These are phyloP conservation scores for Candida montana DNA, from an alignment of 805 yeast genomes.

Conservation along the genomic window DNA sequence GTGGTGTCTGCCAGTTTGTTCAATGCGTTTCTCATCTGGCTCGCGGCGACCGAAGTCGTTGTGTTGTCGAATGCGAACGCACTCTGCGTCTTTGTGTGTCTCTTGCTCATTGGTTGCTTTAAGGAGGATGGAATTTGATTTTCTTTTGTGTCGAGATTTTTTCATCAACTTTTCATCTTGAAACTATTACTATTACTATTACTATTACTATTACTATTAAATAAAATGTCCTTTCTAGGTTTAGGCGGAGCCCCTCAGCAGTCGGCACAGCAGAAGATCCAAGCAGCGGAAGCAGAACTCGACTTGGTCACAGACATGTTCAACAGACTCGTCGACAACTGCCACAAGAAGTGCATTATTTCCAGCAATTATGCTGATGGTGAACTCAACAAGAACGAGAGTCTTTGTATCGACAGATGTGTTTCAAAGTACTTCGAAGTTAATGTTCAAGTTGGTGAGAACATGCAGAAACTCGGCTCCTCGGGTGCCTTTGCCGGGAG, in stretches of 20 bases:
- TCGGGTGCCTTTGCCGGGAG: conserved; percentile 34
- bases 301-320: conserved; percentile 98
- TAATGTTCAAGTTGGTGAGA: conserved; percentile 89
- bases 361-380: conserved; percentile 57
- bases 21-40: conserved; percentile 95
- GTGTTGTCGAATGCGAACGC: conserved; percentile 70
- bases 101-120: too few relatives aligned
- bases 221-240: conserved; percentile 70
- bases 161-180: too few relatives aligned
- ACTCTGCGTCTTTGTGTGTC: conserved; percentile 36
- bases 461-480: conserved; percentile 49
- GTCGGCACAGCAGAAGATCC: conserved; percentile 68
- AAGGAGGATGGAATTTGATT: too few relatives aligned
- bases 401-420: conserved; percentile 90
- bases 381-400: conserved; percentile 72
- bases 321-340: conserved; percentile 83
- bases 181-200: too few relatives aligned
- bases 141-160: too few relatives aligned
- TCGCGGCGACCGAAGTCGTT: conserved; percentile 91
- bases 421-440: conserved; percentile 93
- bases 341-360: conserved; percentile 81
- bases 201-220: too few relatives aligned
- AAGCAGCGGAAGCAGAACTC: conserved; percentile 94
- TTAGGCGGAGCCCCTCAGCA: conserved; percentile 71
- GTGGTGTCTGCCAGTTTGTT: conserved; percentile 87